Conservation (phyloP, 2,329 filamentous ascomycete genomes). For the Torrubiellomyces zombiae region DNA sequence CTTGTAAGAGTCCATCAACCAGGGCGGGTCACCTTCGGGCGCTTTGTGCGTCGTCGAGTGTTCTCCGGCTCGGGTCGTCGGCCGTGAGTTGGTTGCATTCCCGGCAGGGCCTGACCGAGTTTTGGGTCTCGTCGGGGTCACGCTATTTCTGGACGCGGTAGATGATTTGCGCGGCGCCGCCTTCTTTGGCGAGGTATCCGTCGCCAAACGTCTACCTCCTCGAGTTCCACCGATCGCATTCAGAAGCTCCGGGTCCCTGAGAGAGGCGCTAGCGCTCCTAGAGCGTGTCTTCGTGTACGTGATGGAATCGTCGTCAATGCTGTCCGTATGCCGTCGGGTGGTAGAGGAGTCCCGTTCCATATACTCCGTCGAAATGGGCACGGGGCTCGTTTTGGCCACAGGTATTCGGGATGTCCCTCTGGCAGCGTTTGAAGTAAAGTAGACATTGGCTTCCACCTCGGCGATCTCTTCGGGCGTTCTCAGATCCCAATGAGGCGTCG, state of each 20-base stretch:
- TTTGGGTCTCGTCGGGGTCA: slow-evolving; percentile 36
- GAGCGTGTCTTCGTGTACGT: slow-evolving; percentile 45
- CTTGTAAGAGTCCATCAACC: slow-evolving; percentile 89
- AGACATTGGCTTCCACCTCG: slow-evolving; percentile 33
- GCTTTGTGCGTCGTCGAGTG: slow-evolving; percentile 36
- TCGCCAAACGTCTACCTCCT: slow-evolving; percentile 23
- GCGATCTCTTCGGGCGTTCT: slow-evolving; percentile 65
- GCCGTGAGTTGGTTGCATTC: slow-evolving; percentile 33
- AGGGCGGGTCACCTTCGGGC: slow-evolving; percentile 88
- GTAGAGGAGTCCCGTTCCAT: slow-evolving; percentile 59
- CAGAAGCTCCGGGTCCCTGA: slow-evolving; percentile 10
- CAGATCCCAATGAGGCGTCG: slow-evolving; percentile 48
- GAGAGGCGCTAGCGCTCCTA: slow-evolving; percentile 51
- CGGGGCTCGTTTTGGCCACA: slow-evolving; percentile 62
- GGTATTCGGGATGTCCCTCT: slow-evolving; percentile 71
- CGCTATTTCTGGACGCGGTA: slow-evolving; percentile 22
- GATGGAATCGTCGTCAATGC: slow-evolving; percentile 40
- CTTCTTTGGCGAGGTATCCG: slow-evolving; percentile 41
- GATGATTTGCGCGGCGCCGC: slow-evolving; percentile 27
- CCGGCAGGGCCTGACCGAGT: slow-evolving; percentile 42
- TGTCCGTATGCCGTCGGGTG: slow-evolving; percentile 39
- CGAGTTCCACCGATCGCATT: slow-evolving; percentile 7
- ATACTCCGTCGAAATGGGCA: slow-evolving; percentile 54
- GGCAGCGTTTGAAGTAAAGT: slow-evolving; percentile 32
- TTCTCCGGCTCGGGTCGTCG: slow-evolving; percentile 46